Evolutionary conservation across 345 rosid species (phyloP), one percentile per base, ranked within the genome.

Genomic region (Eucalyptus grandis): DNA sequence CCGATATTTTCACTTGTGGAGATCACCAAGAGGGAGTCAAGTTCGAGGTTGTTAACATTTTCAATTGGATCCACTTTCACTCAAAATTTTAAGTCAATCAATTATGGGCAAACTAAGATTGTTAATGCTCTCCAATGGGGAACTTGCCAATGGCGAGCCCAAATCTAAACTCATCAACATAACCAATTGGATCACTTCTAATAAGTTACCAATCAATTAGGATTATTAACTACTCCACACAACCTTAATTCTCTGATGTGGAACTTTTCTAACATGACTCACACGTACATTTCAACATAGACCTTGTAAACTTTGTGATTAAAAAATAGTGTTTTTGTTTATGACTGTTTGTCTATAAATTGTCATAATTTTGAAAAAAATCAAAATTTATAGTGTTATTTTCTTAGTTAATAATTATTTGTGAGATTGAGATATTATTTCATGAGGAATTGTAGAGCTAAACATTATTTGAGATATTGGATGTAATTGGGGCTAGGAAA

Each of bases 1-100:
- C 8, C 3, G 3, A 30, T 27, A 13, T 7, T 62, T 62, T 62
- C 34, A 62, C 16, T 1, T 13, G 0, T 0, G 0, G 0, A 7
- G 15, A 51, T 51, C 56, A 51, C 9, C 1, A 7, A 51, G 56
- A 3, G 56, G 22, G 22, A 7, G 34, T 7, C 72, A 30, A 30
- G 72, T 30, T 30, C 0, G 3, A 62, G 72, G 8, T 12, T 30
- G 5, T 62, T 60, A 60, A 0, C 4, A 60, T 60, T 60, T 60
- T 60, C 14, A 60, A 27, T 60, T 26, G 31, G 1, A 60, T 1
- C 14, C 0, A 26, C 67, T 1, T n/a, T 62, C 9, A 13, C 34
- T 62, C 4, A 13, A 62, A 30, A 7, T 9, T 6, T 62, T 62
- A 62, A 62, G 34, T 30, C 34, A 62, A 30, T 30, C 5, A 62